phyloP scores from a whole-genome alignment of 495 filamentous ascomycete genomes.

The Aspergillus sparsus region DNA sequence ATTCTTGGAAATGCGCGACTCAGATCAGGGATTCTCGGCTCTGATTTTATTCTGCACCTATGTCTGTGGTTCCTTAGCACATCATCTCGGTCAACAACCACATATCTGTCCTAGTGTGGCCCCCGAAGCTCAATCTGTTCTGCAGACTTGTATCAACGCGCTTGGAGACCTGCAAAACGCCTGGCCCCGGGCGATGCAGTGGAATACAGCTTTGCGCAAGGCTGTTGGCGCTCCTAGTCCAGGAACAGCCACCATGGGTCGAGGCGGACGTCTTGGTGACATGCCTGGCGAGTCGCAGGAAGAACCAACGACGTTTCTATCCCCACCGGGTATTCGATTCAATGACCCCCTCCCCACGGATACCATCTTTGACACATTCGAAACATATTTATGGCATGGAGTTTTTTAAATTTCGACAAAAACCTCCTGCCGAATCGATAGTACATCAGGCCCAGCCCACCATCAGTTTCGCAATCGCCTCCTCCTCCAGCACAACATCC shows the following conservation, averaged over 20 bases:
- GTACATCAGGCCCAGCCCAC: too few species aligned
- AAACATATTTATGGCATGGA: conserved; percentile 1
- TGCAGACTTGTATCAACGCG: not conserved
- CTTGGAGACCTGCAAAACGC: conserved; percentile 1
- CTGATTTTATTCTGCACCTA: not conserved
- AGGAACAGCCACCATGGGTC: too few species aligned
- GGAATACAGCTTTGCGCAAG: not conserved
- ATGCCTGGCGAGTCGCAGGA: not conserved
- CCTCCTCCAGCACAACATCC: too few species aligned
- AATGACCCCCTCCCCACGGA: conserved; percentile 7
- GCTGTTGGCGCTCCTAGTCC: too few species aligned
- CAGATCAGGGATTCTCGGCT: conserved; percentile 1
- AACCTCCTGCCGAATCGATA: too few species aligned
- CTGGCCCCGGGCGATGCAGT: not conserved
- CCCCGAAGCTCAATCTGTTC: not conserved
- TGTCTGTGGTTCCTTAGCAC: conserved; percentile 3
- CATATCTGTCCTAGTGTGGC: conserved; percentile 3
- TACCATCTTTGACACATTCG: not conserved
- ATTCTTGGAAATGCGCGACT: not conserved
- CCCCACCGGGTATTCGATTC: not conserved
- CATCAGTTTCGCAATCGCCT: too few species aligned
- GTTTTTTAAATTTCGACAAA: not conserved
- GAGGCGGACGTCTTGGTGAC: too few species aligned
- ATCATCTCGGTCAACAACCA: not conserved
- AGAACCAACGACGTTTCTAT: not conserved